Evolutionary conservation across 129 eudicot species (phyloP), one percentile per base, ranked within the genome.

Genomic region (Saposhnikovia divaricata): DNA sequence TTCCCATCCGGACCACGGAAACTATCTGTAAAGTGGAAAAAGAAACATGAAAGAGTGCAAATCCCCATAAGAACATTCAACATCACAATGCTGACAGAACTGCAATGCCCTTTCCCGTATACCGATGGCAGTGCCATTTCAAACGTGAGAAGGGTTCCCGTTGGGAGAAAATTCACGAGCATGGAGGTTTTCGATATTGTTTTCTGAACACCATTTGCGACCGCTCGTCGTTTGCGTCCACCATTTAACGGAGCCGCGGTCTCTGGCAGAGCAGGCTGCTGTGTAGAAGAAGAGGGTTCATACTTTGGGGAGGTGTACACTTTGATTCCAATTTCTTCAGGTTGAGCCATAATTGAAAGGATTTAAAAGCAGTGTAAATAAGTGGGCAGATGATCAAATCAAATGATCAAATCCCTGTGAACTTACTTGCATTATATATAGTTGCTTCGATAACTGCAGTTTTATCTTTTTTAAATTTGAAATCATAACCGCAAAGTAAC

Each of bases 1-100:
- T 90, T 89, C 40, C 97, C 98, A 25, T 93, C 92, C 2, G 92
- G 93, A 8, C 88, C 86, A 11, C 86, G 86, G 38, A 93, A 91
- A 84, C 96, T 89, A 81, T 93, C 98, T 1, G 97, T 93, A 87
- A 93, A 93, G 87, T 93, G 98, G 72, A 93, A 93, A 86, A 93
- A 93, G 86, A 93, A 90, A 85, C 98, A 93, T 0, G 97, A 93
- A 19, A 91, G 82, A 0, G 85, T 73, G 84, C 97, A 93, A 10
- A 93, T 82, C 72, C 83, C 79, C 10, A 93, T 82, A 0, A 93
- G 90, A 55, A 78, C 14, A 71, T 77, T 39, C 78, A 91, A 88
- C 98, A 93, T 91, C 57, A 83, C 76, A 25, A 91, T 84, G 59
- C 81, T 84, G 3, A 90, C 97, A 1, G 82, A 61, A 21, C 89